A percentile compares a stretch with the other conserved stretches of the same genome.
Conservation (phyloP, 1,284 basidiomycete species). For the Coriolopsis trogii region DNA sequence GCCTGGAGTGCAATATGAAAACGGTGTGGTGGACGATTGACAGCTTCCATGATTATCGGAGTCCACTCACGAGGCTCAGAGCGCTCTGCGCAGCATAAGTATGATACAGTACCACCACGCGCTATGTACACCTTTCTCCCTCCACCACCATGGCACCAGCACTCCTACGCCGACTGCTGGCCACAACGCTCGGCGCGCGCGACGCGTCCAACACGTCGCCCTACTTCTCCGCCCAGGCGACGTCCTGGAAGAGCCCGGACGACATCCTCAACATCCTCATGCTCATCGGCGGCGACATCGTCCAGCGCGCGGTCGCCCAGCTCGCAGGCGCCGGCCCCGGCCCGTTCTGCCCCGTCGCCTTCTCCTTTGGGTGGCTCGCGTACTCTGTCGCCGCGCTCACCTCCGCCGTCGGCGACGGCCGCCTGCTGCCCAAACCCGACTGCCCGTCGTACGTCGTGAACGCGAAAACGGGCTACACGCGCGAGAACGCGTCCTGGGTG, state of each 20-base stretch:
- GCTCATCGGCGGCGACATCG: conserved; percentile 40
- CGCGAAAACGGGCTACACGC: conserved; percentile 30
- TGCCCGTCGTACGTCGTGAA: conserved; percentile 31
- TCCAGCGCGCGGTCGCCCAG: conserved; percentile 37
- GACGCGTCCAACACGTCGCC: conserved; percentile 1
- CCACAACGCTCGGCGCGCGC: background rate
- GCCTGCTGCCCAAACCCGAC: conserved; percentile 36
- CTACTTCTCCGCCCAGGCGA: conserved; percentile 21
- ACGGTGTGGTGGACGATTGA: too few species aligned
- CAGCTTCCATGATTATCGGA: too few species aligned
- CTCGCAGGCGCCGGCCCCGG: conserved; percentile 29
- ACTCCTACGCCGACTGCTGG: conserved; percentile 5
- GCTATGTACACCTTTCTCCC: background rate
- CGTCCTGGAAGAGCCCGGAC: conserved; percentile 35
- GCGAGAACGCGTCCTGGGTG: conserved; percentile 35
- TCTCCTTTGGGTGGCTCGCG: conserved; percentile 43
- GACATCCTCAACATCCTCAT: conserved; percentile 35
- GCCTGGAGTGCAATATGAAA: too few species aligned
- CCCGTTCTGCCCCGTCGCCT: conserved; percentile 37
- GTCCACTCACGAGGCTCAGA: too few species aligned
- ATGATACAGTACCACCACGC: too few species aligned
- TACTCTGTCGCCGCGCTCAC: conserved; percentile 37
- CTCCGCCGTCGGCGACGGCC: conserved; percentile 32
- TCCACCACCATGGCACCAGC: conserved; percentile 12
- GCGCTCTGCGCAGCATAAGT: too few species aligned